These are phyloP conservation scores for Vitis hybrid DNA, from an alignment of 177 flowering plant species.

Conservation along the genomic window DNA sequence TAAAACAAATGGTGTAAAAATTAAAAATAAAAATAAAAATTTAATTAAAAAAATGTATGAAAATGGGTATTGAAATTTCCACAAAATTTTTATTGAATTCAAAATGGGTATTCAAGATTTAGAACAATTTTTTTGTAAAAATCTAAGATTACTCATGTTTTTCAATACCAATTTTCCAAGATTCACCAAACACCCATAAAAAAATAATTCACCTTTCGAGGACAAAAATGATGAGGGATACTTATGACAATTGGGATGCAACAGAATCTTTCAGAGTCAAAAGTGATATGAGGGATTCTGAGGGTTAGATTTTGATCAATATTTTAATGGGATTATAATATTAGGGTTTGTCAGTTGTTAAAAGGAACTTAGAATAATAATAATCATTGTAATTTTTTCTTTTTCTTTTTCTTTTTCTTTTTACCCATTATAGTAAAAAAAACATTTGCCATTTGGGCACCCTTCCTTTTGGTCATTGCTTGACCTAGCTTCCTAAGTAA, in stretches of 20 bases:
- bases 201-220: background rate
- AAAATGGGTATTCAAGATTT: too few species aligned
- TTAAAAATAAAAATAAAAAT: too few species aligned
- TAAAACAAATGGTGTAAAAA: too few species aligned
- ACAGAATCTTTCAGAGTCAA: slow-evolving; percentile 45
- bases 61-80: too few species aligned
- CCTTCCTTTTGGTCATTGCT: background rate
- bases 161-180: too few species aligned
- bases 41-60: too few species aligned
- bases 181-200: background rate
- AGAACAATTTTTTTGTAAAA: too few species aligned
- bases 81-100: too few species aligned
- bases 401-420: background rate
- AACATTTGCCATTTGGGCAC: slow-evolving; percentile 3
- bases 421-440: background rate
- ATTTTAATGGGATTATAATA: slow-evolving; percentile 16
- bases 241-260: slow-evolving; percentile 6
- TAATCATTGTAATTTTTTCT: background rate
- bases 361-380: slow-evolving; percentile 12
- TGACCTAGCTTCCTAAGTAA: slow-evolving; percentile 4
- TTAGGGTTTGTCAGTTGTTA: slow-evolving; percentile 18
- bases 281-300: slow-evolving; percentile 17
- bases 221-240: slow-evolving; percentile 9
- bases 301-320: slow-evolving; percentile 24
- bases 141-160: too few species aligned